Evolutionary conservation across 2,329 filamentous ascomycete genomes (phyloP).

Genomic region (Cladosporium cucumerinum): DNA sequence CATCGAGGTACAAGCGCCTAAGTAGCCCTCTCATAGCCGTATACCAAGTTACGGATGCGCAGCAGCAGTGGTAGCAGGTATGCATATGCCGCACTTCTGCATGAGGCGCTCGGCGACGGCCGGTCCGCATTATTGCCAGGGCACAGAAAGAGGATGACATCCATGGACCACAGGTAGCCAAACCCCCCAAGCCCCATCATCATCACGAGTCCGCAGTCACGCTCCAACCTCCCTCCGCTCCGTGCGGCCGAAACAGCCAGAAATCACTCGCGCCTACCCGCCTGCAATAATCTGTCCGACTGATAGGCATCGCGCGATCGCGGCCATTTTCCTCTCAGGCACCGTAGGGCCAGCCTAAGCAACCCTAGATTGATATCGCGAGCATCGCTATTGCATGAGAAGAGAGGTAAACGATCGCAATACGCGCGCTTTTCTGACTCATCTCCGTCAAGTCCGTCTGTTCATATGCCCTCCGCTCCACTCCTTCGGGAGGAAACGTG

Average conservation of each 20-base stretch:
- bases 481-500: background rate
- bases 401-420: background rate
- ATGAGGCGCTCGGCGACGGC: background rate
- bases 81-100: constrained; percentile 1
- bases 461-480: background rate
- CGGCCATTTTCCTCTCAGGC: background rate
- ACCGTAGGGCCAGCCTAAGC: background rate
- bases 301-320: constrained; percentile 1
- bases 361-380: background rate
- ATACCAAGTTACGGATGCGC: background rate
- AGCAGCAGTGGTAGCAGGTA: background rate
- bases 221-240: background rate
- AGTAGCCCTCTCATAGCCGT: background rate
- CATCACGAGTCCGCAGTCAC: background rate
- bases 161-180: background rate
- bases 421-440: background rate
- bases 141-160: background rate
- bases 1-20: background rate
- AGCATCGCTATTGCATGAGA: background rate
- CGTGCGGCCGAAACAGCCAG: background rate
- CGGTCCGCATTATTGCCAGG: background rate
- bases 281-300: background rate
- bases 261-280: background rate
- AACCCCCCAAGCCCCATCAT: background rate
- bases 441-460: background rate